phyloP scores from a whole-genome alignment of 2,329 filamentous ascomycete genomes.

The Hymenoscyphus fructigenus region DNA sequence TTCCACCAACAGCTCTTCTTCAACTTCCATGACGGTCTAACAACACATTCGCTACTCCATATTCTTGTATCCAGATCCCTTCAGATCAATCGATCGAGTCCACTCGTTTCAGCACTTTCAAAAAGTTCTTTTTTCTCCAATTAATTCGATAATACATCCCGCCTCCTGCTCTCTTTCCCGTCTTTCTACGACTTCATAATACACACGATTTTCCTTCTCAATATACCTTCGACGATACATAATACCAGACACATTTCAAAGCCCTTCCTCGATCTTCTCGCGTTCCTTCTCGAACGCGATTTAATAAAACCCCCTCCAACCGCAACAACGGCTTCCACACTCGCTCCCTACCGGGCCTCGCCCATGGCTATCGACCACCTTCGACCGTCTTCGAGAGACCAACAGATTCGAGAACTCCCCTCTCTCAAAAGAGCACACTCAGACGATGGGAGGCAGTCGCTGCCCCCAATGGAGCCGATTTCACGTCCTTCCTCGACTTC shows the following conservation, averaged over 20 bases:
- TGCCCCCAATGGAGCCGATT: slow-evolving; percentile 50
- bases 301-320: slow-evolving; percentile 31
- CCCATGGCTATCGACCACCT: slow-evolving; percentile 48
- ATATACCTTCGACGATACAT: slow-evolving; percentile 23
- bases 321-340: slow-evolving; percentile 55
- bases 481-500: slow-evolving; percentile 54
- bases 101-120: slow-evolving; percentile 33
- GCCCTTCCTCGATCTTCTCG: slow-evolving; percentile 21
- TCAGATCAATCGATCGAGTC: slow-evolving; percentile 24
- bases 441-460: slow-evolving; percentile 46
- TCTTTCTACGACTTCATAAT: slow-evolving; percentile 11
- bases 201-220: slow-evolving; percentile 20
- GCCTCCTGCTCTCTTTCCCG: background rate
- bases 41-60: slow-evolving; percentile 25
- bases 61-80: slow-evolving; percentile 29
- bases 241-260: slow-evolving; percentile 19
- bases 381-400: slow-evolving; percentile 48
- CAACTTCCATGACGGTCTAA: slow-evolving; percentile 22
- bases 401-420: slow-evolving; percentile 45
- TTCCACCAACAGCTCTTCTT: slow-evolving; percentile 10
- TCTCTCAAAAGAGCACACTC: slow-evolving; percentile 46
- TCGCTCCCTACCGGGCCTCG: slow-evolving; percentile 59
- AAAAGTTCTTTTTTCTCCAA: slow-evolving; percentile 24
- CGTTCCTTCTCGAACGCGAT: slow-evolving; percentile 32
- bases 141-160: slow-evolving; percentile 24